Conservation (phyloP, 306 rosid genomes). For the Senna siamea region DNA sequence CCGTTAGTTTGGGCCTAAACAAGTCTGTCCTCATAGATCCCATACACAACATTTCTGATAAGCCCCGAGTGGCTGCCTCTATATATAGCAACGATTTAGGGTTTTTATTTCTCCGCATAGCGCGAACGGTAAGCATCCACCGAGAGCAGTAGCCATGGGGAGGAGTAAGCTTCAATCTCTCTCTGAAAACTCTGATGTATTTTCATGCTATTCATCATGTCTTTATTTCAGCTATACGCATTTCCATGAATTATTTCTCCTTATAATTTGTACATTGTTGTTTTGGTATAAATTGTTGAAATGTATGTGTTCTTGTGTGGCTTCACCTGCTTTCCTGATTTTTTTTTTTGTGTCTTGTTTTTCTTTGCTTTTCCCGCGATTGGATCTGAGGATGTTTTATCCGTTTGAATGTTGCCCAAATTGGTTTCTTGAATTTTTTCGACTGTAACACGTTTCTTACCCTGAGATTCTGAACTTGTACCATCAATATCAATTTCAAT, state of each 20-base stretch:
- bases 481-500: background rate
- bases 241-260: background rate
- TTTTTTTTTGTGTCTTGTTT: background rate
- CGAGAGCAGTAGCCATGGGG: slow-evolving; percentile 49
- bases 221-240: background rate
- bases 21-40: background rate
- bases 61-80: background rate
- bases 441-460: background rate
- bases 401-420: background rate
- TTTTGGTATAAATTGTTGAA: background rate
- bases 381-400: background rate
- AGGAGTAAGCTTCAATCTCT: slow-evolving; percentile 51
- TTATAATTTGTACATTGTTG: background rate
- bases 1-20: background rate
- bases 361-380: background rate
- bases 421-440: background rate
- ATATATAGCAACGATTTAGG: background rate
- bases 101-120: background rate
- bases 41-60: too few species aligned
- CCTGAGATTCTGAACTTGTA: too few species aligned
- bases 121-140: background rate
- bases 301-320: background rate
- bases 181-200: background rate
- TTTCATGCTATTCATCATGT: background rate
- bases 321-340: background rate